Evolutionary conservation across 2,329 filamentous ascomycete genomes (phyloP), one percentile per base, ranked within the genome.

Genomic region (Trichophyton simii): DNA sequence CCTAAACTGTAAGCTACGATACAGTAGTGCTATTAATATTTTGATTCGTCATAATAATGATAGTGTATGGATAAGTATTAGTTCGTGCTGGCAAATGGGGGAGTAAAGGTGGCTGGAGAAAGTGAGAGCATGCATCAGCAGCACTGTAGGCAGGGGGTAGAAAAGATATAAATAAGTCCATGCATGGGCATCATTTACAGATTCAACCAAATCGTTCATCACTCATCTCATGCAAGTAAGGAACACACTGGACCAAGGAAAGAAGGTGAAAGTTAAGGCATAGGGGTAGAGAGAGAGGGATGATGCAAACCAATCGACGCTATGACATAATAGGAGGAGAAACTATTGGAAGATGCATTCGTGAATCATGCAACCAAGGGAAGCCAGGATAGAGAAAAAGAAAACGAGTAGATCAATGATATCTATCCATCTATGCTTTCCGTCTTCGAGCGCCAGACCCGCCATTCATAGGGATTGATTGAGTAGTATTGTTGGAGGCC

Each of bases 371-470:
- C 22, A 48, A 48, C 18, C 22, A 54, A n/a, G 28, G 11, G 22
- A 54, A 25, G n/a, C 9, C 0, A n/a, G 28, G 22, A 5, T 54
- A 22, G 20, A 28, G 22, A 28, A 28, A 54, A 54, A 6, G 13
- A 34, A 34, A 54, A 54, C 2, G 6, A 54, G 11, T 54, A 54
- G 11, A 48, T 25, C 20, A 54, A 54, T n/a, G 41, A 15, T 34
- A 31, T 11, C 50, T 13, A 54, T 54, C 50, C 50, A 48, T 54
- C 50, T 54, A 54, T 54, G 63, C 63, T 41, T 64, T 64, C 36
- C 63, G 54, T 58, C 63, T 59, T 20, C 63, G 42, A 50, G 48
- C 57, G 13, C 63, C 31, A 57, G 61, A 22, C 15, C 3, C 15
- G 25, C 57, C 60, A 36, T 58, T 57, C 59, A 60, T 58, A 22